These are phyloP conservation scores for Kodamaea plutei DNA, from an alignment of 1,139 yeast genomes.

Conservation along the genomic window DNA sequence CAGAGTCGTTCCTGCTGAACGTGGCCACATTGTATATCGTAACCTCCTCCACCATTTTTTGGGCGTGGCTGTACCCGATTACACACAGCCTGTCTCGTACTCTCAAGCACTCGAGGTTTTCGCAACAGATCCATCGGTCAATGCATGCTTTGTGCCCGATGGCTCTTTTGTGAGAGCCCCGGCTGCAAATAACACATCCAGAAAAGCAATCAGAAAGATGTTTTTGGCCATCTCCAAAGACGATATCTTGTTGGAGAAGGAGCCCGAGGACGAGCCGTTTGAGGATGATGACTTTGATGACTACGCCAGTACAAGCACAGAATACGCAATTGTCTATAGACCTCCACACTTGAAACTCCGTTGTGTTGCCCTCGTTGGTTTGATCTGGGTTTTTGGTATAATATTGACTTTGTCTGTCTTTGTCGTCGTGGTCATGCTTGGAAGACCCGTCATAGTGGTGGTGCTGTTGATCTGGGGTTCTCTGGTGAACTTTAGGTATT, in stretches of 20 bases:
- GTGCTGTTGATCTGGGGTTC: slow-evolving; percentile 4
- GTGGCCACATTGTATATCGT: slow-evolving; percentile 67
- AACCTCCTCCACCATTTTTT: slow-evolving; percentile 40
- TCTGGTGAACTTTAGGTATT: slow-evolving; percentile 3
- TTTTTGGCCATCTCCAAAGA: slow-evolving; percentile 83
- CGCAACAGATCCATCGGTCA: slow-evolving; percentile 31
- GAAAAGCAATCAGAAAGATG: slow-evolving; percentile 56
- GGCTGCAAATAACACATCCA: slow-evolving; percentile 67
- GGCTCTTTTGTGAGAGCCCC: slow-evolving; percentile 88
- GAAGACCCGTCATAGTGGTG: slow-evolving; percentile 31
- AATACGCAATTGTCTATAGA: slow-evolving; percentile 75
- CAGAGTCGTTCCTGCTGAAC: slow-evolving; percentile 63
- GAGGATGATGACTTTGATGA: slow-evolving; percentile 47
- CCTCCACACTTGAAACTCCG: slow-evolving; percentile 75
- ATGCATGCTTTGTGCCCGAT: slow-evolving; percentile 64
- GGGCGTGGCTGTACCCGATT: slow-evolving; percentile 50
- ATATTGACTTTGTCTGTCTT: slow-evolving; percentile 37
- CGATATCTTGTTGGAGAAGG: slow-evolving; percentile 50
- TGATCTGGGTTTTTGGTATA: slow-evolving; percentile 71
- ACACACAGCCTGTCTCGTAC: slow-evolving; percentile 50
- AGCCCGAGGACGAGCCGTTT: slow-evolving; percentile 4
- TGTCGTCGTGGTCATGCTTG: slow-evolving; percentile 33
- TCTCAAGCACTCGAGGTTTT: slow-evolving; percentile 46
- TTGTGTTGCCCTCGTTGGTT: slow-evolving; percentile 49
- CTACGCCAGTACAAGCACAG: slow-evolving; percentile 32